Percentiles rank a stretch among this genome's conserved stretches.
These are phyloP conservation scores for Aegilops bicornis DNA, from an alignment of 176 grass and related monocot genomes.

Conservation along the genomic window DNA sequence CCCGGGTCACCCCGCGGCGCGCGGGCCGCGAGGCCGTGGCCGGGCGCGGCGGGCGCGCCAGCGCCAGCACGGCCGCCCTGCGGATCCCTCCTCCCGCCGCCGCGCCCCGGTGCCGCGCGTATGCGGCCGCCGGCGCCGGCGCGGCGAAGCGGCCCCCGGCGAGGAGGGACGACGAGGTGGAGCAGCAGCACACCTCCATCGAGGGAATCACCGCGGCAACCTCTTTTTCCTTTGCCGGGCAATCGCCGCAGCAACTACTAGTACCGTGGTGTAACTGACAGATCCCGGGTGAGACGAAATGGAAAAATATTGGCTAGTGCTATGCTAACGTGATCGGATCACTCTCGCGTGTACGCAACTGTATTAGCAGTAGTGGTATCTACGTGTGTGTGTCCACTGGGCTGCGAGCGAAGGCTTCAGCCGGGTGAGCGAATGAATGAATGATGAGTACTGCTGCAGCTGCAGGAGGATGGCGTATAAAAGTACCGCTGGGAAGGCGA, in stretches of 20 bases:
- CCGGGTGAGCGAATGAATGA: too few relatives aligned
- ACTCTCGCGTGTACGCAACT: too few relatives aligned
- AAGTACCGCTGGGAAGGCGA: not conserved
- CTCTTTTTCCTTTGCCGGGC: too few relatives aligned
- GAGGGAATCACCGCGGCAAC: not conserved
- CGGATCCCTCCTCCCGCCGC: not conserved
- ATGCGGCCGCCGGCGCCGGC: not conserved
- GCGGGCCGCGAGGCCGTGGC: not conserved
- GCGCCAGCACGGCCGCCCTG: conserved; percentile 24
- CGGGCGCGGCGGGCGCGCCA: conserved; percentile 30
- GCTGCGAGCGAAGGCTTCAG: too few relatives aligned
- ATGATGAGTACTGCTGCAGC: not conserved
- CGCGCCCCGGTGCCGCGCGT: conserved; percentile 4
- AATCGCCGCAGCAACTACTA: too few relatives aligned
- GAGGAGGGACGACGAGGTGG: conserved; percentile 24
- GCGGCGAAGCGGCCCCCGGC: not conserved
- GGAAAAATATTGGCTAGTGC: too few relatives aligned
- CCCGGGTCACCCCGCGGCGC: conserved; percentile 31
- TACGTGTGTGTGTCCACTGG: too few relatives aligned
- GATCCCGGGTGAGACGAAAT: too few relatives aligned
- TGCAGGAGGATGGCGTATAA: conserved; percentile 21
- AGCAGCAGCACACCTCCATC: conserved; percentile 61
- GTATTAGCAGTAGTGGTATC: too few relatives aligned
- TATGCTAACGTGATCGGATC: too few relatives aligned
- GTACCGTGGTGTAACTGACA: too few relatives aligned